These are phyloP conservation scores for Ceratocystis diversiconidia DNA, from an alignment of 2,329 filamentous ascomycete species.

Conservation along the genomic window DNA sequence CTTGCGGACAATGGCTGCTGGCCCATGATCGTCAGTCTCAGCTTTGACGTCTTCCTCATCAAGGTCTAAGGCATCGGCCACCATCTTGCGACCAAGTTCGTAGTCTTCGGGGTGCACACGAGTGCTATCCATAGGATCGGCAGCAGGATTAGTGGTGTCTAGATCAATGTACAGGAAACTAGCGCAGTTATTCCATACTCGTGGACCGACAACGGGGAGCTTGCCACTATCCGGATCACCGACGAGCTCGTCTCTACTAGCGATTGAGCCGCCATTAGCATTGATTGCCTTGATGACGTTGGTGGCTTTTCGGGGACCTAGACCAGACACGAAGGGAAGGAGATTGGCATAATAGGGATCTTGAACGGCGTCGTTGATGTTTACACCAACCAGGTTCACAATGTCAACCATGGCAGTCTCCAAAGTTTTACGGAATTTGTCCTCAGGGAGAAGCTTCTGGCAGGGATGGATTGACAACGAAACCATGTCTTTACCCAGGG, in stretches of 20 bases:
- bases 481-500: constrained; percentile 72
- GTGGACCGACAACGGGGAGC: constrained; percentile 66
- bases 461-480: constrained; percentile 82
- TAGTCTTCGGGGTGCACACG: constrained; percentile 98
- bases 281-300: constrained; percentile 66
- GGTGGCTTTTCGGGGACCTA: constrained; percentile 83
- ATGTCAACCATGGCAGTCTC: constrained; percentile 98
- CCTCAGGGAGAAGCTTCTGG: constrained; percentile 74
- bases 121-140: constrained; percentile 91
- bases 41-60: constrained; percentile 97
- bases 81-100: constrained; percentile 95
- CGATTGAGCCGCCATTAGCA: constrained; percentile 73
- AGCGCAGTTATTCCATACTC: constrained; percentile 92
- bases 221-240: constrained; percentile 72
- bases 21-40: constrained; percentile 78
- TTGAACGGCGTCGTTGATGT: constrained; percentile 79
- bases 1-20: constrained; percentile 81
- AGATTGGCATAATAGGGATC: constrained; percentile 75
- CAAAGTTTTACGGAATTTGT: constrained; percentile 72
- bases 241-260: constrained; percentile 72
- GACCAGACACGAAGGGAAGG: constrained; percentile 76
- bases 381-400: constrained; percentile 90
- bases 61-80: constrained; percentile 85
- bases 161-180: constrained; percentile 88
- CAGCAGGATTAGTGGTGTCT: constrained; percentile 63